These are phyloP conservation scores for Excoecaria cochinchinensis DNA, from an alignment of 345 rosid genomes.

Conservation along the genomic window DNA sequence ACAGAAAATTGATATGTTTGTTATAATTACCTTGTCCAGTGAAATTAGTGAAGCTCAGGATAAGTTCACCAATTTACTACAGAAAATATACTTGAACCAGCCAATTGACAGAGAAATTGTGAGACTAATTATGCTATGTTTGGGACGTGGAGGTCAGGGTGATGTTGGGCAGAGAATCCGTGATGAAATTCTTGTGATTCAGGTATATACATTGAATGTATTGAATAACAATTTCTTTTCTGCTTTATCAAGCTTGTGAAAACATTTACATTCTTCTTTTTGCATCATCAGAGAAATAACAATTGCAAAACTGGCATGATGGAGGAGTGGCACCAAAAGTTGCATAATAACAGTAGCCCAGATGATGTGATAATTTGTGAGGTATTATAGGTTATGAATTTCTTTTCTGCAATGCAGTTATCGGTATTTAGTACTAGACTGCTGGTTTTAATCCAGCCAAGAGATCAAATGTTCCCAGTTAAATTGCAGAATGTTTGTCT, in stretches of 20 bases:
- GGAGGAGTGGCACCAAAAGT: slow-evolving; percentile 57
- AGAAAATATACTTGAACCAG: slow-evolving; percentile 29
- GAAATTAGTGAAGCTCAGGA: slow-evolving; percentile 53
- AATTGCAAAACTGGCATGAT: slow-evolving; percentile 46
- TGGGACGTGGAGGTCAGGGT: slow-evolving; percentile 47
- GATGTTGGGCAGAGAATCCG: slow-evolving; percentile 51
- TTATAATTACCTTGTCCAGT: slow-evolving; percentile 19
- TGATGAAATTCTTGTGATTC: slow-evolving; percentile 43
- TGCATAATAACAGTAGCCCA: slow-evolving; percentile 48
- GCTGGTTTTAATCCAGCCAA: not conserved
- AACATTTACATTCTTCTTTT: not conserved
- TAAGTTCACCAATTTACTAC: slow-evolving; percentile 41
- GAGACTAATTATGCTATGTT: slow-evolving; percentile 40
- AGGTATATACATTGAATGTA: slow-evolving; percentile 25
- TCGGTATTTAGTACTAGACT: not conserved
- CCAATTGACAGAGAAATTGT: slow-evolving; percentile 38
- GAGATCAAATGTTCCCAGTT: not conserved
- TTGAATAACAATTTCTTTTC: slow-evolving; percentile 1
- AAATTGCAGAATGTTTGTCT: not conserved
- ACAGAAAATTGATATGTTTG: slow-evolving; percentile 4
- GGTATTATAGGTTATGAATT: slow-evolving; percentile 30
- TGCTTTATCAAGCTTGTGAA: not conserved
- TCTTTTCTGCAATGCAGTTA: not conserved
- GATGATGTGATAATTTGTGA: slow-evolving; percentile 50
- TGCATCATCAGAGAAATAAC: slow-evolving; percentile 38